phyloP scores from a whole-genome alignment of 768 basidiomycete genomes.

The Rhodotorula toruloides region DNA sequence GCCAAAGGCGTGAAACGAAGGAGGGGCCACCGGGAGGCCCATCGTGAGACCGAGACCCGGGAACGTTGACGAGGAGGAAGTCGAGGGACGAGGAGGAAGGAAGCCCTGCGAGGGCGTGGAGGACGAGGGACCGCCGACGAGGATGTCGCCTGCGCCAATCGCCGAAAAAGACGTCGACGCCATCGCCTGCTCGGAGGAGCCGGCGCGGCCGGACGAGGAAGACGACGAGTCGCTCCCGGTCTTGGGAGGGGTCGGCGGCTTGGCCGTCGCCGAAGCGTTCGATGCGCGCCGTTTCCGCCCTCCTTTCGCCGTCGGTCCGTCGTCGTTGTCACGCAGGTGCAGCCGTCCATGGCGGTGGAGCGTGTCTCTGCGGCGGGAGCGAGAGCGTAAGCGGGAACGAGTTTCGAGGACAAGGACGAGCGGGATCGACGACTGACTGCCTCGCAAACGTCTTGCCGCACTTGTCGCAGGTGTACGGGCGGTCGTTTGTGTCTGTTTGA shows the following conservation, averaged over 20 bases:
- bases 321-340: conserved; percentile 34
- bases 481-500: conserved; percentile 39
- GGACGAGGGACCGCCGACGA: not conserved
- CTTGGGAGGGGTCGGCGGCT: not conserved
- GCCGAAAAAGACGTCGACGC: not conserved
- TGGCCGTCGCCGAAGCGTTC: conserved; percentile 1
- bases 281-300: conserved; percentile 19
- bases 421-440: conserved; percentile 26
- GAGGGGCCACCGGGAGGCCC: conserved; percentile 10
- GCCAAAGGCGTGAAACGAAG: conserved; percentile 27
- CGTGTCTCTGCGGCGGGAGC: conserved; percentile 37
- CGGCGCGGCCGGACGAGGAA: conserved; percentile 1
- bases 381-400: not conserved
- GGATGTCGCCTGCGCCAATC: not conserved
- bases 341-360: conserved; percentile 41
- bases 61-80: conserved; percentile 1
- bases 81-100: not conserved
- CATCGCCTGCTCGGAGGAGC: not conserved
- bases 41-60: conserved; percentile 16
- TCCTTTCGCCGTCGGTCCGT: conserved; percentile 20
- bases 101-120: not conserved
- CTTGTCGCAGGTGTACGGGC: conserved; percentile 38
- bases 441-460: conserved; percentile 43
- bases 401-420: not conserved
- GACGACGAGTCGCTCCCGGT: conserved; percentile 4